Base-by-base conservation (phyloP, 2,329 filamentous ascomycete species). In the Neofusicoccum umdonicola region DNA sequence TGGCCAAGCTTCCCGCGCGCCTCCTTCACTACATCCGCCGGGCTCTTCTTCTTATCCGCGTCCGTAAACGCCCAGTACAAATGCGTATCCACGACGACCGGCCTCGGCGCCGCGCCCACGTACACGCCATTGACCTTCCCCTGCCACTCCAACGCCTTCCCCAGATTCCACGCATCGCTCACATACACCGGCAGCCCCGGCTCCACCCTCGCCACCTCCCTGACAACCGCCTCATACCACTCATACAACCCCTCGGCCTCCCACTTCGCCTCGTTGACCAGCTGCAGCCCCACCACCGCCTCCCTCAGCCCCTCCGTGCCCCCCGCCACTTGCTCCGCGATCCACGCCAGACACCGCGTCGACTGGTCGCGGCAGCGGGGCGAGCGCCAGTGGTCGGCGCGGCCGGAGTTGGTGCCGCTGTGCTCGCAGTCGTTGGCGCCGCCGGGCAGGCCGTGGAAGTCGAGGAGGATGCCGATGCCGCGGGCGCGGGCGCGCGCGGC, bases 51-150 rank as follows among this genome's bases (percentile, higher is more conserved):
- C 68, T 83, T 83, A 71, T 87, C 82, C 1, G 75, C 76, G 11
- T 84, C 81, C n/a, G 79, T 78, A 70, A 87, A 87, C 44, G 81
- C 82, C 78, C 83, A 88, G 71, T 88, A 87, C 64, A 81, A 79
- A 71, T 87, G 85, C 12, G 84, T 87, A 67, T 87, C 86, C 31
- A 88, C 77, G 22, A 87, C 74, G 7, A 87, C 77, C 0, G 84
- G 83, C 12, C 71, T 71, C 1, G 72, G 68, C 9, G 67, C 67
- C n/a, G 70, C 64, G 4, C 70, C 69, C 37, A 71, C 68, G 22
- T 71, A 70, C 8, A 73, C 69, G 8, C 64, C 67, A 66, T 81
- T 82, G 67, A 80, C 81, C 8, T 70, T 70, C 22, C 77, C 73
- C 3, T 72, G 74, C 77, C 84, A 87, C 8, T 76, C 71, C 27